Evolutionary conservation across 345 rosid genomes (phyloP), one percentile per base, ranked within the genome.

Genomic region (Populus davidiana): DNA sequence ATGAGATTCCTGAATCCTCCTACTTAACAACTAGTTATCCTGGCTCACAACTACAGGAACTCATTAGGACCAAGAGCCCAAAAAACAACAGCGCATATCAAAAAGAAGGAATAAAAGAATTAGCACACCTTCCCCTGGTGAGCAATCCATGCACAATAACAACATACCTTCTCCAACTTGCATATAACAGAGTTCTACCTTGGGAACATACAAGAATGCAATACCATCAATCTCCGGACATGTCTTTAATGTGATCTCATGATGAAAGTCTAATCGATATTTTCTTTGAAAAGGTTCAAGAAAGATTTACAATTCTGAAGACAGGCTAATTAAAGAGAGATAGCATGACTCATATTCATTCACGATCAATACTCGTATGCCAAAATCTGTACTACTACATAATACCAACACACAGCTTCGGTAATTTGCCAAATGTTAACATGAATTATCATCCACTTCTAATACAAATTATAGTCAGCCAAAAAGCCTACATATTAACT

Each of bases 21-120:
- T 20, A 64, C 29, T 44, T 44, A 21, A 52, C 50, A 80, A n/a
- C 59, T 44, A 63, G 41, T 63, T 70, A 71, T 75, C 64, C 49
- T 43, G 21, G 52, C 44, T 7, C n/a, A 5, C 8, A 1, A 38
- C n/a, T 21, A 44, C 8, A 18, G 6, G 11, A 44, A 43, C 70
- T 39, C n/a, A 11, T 43, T 23, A 59, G n/a, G 27, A 38, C 49
- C 35, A 16, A 23, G 49, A n/a, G n/a, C 31, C 9, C 43, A 54
- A 25, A 56, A 38, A 35, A 12, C 18, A 68, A 71, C 29, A 33
- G 27, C 65, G 54, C 1, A 33, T 52, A 8, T 52, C 0, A 7
- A 56, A 35, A 6, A 2, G 1, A 25, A 36, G 21, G n/a, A 68
- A 56, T 1, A 39, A 29, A 74, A 44, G 69, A 74, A 9, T 17